Conservation (phyloP, 1,284 basidiomycete genomes). For the Microbotryum violaceum region DNA sequence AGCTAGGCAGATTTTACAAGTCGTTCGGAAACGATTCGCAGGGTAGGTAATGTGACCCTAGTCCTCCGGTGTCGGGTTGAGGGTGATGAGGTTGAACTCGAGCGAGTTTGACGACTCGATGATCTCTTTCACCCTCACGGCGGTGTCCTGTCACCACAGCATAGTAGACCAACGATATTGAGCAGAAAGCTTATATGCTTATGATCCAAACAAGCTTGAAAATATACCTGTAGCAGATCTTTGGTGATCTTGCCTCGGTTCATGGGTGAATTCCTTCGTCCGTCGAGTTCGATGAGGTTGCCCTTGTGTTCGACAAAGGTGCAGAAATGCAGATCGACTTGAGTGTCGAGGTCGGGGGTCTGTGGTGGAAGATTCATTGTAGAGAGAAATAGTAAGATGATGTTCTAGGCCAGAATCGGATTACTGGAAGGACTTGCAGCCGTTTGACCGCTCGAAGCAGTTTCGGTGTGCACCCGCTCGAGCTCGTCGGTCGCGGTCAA, state of each 20-base stretch:
- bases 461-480: conserved; percentile 58
- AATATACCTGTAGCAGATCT: conserved; percentile 23
- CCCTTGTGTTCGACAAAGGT: conserved; percentile 58
- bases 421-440: conserved; percentile 35
- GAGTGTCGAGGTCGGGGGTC: conserved; percentile 43
- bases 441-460: conserved; percentile 62
- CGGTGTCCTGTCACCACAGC: conserved; percentile 17
- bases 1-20: too few relatives aligned
- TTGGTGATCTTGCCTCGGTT: conserved; percentile 54
- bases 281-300: conserved; percentile 74
- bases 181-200: too few relatives aligned
- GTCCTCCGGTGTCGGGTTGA: conserved; percentile 20
- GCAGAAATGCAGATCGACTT: conserved; percentile 75
- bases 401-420: too few relatives aligned
- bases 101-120: conserved; percentile 24
- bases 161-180: neutral
- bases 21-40: neutral
- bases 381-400: neutral
- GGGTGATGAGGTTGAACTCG: conserved; percentile 30
- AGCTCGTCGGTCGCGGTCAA: conserved; percentile 70
- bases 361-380: neutral
- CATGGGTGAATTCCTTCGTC: conserved; percentile 62
- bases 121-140: conserved; percentile 20
- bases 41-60: too few relatives aligned
- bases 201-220: neutral